phyloP scores from a whole-genome alignment of 2,329 filamentous ascomycete genomes.

The Madurella fahalii region DNA sequence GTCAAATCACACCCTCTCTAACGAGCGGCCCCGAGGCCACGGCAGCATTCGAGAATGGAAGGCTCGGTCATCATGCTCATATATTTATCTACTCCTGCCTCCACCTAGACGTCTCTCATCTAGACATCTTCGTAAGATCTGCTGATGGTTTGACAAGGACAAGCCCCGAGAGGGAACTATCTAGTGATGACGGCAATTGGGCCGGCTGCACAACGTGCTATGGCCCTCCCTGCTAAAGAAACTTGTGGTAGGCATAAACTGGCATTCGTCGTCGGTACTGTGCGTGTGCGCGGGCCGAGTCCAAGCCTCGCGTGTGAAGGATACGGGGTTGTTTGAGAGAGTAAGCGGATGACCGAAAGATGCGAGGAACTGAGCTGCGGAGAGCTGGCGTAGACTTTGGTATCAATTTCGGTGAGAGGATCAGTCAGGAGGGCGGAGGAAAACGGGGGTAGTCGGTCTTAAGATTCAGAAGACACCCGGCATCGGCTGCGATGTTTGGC shows the following conservation, averaged over 20 bases:
- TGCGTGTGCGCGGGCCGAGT: constrained; percentile 3
- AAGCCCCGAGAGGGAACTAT: constrained; percentile 2
- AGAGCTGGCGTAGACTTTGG: constrained; percentile 5
- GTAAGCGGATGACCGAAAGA: constrained; percentile 9
- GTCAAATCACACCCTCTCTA: too few species aligned
- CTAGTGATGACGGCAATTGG: constrained; percentile 4
- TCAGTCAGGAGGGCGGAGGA: background rate
- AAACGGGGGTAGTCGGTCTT: background rate
- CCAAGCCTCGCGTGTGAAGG: constrained; percentile 6
- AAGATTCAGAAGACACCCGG: background rate
- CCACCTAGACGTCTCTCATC: constrained; percentile 18
- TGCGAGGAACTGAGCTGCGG: constrained; percentile 11
- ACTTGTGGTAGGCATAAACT: constrained; percentile 10
- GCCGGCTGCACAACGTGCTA: constrained; percentile 3
- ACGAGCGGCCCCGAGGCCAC: too few species aligned
- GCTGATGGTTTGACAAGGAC: constrained; percentile 13
- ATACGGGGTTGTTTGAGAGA: constrained; percentile 12
- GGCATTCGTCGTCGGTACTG: constrained; percentile 11
- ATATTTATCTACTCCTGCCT: constrained; percentile 22
- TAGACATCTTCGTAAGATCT: constrained; percentile 21
- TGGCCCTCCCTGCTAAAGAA: constrained; percentile 3
- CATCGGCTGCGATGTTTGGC: background rate
- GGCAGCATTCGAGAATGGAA: too few species aligned
- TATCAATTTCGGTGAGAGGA: background rate
- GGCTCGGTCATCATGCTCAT: constrained; percentile 20